Percentiles rank a stretch among this genome's conserved stretches.
These are phyloP conservation scores for Pythium myriotylum DNA, from an alignment of 352 stramenopile genomes.

Conservation along the genomic window DNA sequence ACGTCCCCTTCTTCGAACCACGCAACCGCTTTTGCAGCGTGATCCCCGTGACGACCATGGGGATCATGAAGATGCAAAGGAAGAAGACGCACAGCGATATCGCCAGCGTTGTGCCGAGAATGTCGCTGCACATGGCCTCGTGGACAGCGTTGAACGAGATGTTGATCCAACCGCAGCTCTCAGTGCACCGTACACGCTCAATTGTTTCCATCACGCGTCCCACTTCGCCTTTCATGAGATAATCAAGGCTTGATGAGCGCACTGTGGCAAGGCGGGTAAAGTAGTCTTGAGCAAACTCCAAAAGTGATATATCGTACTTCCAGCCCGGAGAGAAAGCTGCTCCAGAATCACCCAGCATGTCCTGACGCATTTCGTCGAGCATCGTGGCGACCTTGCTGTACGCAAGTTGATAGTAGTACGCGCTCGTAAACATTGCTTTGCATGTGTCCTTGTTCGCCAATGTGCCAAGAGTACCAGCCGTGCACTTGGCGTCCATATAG, in stretches of 20 bases:
- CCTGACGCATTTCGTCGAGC: conserved; percentile 76
- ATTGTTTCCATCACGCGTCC: conserved; percentile 56
- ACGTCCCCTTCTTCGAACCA: conserved; percentile 74
- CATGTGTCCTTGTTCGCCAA: conserved; percentile 41
- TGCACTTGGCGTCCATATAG: conserved; percentile 69
- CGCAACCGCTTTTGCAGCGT: conserved; percentile 81
- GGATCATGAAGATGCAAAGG: conserved; percentile 72
- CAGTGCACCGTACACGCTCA: conserved; percentile 67
- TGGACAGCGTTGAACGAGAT: conserved; percentile 82
- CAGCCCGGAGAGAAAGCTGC: conserved; percentile 59
- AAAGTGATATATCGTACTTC: conserved; percentile 68
- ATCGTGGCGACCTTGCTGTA: conserved; percentile 58
- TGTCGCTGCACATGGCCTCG: conserved; percentile 67
- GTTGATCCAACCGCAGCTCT: conserved; percentile 83
- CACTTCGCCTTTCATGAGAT: conserved; percentile 54
- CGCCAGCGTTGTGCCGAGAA: conserved; percentile 75
- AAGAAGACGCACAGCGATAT: conserved; percentile 82
- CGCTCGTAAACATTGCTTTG: conserved; percentile 47
- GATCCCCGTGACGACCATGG: conserved; percentile 70
- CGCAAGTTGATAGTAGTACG: conserved; percentile 66
- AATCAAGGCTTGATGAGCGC: conserved; percentile 41
- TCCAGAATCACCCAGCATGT: conserved; percentile 66
- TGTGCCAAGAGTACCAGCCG: background rate
- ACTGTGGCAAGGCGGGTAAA: conserved; percentile 49
- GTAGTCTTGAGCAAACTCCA: conserved; percentile 64